These are phyloP conservation scores for Pinguiococcus pyrenoidosus DNA, from an alignment of 108 stramenopile species.

Conservation along the genomic window DNA sequence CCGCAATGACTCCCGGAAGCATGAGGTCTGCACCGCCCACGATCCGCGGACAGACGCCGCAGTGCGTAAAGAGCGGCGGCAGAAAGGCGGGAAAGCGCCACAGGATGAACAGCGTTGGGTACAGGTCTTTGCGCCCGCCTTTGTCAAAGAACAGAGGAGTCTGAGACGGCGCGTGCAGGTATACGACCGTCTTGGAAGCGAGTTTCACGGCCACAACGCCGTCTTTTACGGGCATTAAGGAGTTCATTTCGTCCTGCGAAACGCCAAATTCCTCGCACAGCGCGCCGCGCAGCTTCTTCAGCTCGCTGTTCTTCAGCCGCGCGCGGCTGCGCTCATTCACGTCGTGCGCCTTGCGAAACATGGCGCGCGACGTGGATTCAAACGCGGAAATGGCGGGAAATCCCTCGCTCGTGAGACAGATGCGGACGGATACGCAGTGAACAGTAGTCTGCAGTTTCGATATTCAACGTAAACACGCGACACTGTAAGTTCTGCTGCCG, in stretches of 20 bases:
- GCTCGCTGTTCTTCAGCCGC: slow-evolving; percentile 9
- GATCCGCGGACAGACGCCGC: neutral
- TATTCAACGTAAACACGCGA: too few species aligned
- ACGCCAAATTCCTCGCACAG: slow-evolving; percentile 2
- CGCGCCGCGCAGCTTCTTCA: slow-evolving; percentile 6
- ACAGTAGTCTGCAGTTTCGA: too few species aligned
- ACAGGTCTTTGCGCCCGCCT: slow-evolving; percentile 18
- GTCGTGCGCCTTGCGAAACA: slow-evolving; percentile 21
- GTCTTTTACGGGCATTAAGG: slow-evolving; percentile 14
- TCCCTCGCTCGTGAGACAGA: too few species aligned
- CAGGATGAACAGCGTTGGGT: slow-evolving; percentile 18
- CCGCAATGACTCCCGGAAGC: slow-evolving; percentile 14
- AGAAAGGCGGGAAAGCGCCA: slow-evolving; percentile 4
- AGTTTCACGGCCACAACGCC: slow-evolving; percentile 17
- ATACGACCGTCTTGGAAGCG: slow-evolving; percentile 8
- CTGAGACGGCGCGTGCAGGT: slow-evolving; percentile 15
- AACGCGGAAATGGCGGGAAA: too few species aligned
- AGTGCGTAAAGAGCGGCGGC: neutral
- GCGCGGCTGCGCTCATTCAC: slow-evolving; percentile 16
- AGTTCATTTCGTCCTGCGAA: slow-evolving; percentile 7
- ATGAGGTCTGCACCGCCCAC: neutral
- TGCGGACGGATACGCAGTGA: too few species aligned
- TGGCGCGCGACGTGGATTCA: too few species aligned
- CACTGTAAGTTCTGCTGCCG: too few species aligned
- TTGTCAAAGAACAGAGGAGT: slow-evolving; percentile 22